phyloP scores from a whole-genome alignment of 2,329 filamentous ascomycete species.

The Stromatinia cepivora region DNA sequence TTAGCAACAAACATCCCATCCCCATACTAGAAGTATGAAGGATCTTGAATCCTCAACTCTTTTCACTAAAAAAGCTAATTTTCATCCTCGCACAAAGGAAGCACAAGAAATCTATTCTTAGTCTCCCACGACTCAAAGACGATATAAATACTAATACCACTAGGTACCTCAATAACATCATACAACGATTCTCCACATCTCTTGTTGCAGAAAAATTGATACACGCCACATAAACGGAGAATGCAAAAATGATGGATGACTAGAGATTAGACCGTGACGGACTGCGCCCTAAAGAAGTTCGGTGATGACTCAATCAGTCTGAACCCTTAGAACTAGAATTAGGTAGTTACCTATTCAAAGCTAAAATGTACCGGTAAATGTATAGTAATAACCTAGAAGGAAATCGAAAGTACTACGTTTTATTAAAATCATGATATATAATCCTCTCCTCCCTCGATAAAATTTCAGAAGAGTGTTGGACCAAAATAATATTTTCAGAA shows the following conservation, averaged over 20 bases:
- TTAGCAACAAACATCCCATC: not conserved
- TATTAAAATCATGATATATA: not conserved
- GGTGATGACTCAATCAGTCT: constrained; percentile 10
- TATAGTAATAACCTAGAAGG: not conserved
- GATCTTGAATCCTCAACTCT: not conserved
- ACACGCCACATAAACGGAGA: not conserved
- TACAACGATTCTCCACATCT: not conserved
- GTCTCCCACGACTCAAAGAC: not conserved
- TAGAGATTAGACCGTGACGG: not conserved
- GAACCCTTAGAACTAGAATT: no score
- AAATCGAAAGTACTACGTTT: not conserved
- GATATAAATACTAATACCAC: not conserved
- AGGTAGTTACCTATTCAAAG: not conserved
- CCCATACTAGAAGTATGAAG: not conserved
- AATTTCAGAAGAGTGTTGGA: no score
- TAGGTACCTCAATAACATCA: constrained; percentile 3
- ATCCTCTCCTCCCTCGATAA: no score
- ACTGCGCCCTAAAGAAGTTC: constrained; percentile 2
- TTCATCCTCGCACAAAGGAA: not conserved
- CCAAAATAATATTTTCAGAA: not conserved
- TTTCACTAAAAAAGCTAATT: not conserved
- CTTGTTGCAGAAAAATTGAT: not conserved
- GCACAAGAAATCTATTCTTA: not conserved
- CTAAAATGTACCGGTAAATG: not conserved
- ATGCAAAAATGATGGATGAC: not conserved